phyloP scores from a whole-genome alignment of 2,329 filamentous ascomycete species.

The Aspergillus sp. region DNA sequence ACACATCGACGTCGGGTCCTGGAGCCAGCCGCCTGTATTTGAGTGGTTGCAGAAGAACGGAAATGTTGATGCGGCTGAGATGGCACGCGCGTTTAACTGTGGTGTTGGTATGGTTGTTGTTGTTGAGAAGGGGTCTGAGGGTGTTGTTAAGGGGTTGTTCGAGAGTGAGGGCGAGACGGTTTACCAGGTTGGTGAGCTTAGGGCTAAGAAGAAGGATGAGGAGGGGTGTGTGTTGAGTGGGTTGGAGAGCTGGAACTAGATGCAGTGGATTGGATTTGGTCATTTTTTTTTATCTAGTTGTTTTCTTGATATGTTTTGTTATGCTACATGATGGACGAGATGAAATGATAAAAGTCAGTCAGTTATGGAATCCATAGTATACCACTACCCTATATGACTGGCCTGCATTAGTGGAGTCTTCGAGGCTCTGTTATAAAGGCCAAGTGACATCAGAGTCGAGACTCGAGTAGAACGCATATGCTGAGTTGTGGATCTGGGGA shows the following conservation, averaged over 20 bases:
- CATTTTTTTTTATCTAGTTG: background rate
- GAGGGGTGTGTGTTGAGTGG: conserved; percentile 60
- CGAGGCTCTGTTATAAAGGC: too few relatives aligned
- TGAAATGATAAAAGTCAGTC: too few relatives aligned
- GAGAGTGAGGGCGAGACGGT: conserved; percentile 68
- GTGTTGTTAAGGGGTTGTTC: conserved; percentile 55
- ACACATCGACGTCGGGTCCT: conserved; percentile 68
- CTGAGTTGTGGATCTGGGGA: too few relatives aligned
- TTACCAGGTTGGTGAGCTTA: conserved; percentile 66
- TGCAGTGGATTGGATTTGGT: background rate
- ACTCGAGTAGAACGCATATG: too few relatives aligned
- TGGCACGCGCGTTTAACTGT: conserved; percentile 90
- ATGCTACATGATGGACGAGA: background rate
- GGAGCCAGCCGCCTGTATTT: conserved; percentile 73
- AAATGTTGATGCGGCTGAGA: conserved; percentile 67
- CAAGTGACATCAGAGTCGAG: too few relatives aligned
- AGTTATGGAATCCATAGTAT: background rate
- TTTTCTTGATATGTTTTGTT: conserved; percentile 6
- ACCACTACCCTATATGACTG: background rate
- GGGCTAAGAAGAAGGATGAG: conserved; percentile 46
- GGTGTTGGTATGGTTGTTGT: conserved; percentile 92
- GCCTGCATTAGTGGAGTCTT: background rate
- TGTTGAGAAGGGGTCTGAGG: conserved; percentile 59
- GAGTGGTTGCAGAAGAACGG: conserved; percentile 71
- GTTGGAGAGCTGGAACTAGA: conserved; percentile 43